These are phyloP conservation scores for Aureobasidium sp. DNA, from an alignment of 2,329 filamentous ascomycete species.

Conservation along the genomic window DNA sequence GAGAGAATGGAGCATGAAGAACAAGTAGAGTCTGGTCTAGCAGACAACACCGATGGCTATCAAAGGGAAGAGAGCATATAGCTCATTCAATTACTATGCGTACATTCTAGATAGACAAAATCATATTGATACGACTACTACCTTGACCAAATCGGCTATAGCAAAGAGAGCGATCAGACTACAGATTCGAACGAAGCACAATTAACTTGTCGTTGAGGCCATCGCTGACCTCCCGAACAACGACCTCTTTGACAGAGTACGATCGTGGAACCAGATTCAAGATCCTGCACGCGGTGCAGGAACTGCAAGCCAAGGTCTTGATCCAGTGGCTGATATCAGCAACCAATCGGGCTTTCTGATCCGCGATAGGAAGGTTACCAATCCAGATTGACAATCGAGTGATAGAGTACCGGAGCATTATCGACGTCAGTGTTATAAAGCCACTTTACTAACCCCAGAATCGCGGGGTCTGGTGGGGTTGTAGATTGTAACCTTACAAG, in stretches of 20 bases:
- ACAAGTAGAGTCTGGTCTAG: conserved; percentile 32
- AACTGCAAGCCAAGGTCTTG: background rate
- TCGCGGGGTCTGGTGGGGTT: background rate
- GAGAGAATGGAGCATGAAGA: conserved; percentile 56
- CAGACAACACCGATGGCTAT: conserved; percentile 20
- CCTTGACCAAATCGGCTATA: background rate
- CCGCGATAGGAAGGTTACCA: background rate
- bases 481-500: background rate
- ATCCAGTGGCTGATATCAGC: background rate
- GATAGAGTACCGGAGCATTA: background rate
- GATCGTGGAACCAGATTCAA: background rate
- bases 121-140: too few species aligned
- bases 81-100: background rate
- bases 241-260: too few species aligned
- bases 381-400: background rate
- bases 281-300: background rate
- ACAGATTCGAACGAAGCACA: background rate
- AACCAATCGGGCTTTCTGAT: background rate
- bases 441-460: conserved; percentile 5
- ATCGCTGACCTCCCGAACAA: too few species aligned
- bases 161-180: background rate
- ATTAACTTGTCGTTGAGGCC: background rate
- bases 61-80: conserved; percentile 12
- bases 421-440: conserved; percentile 13
- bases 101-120: too few species aligned